Conservation (phyloP, 192 early-diverging fungal genomes). For the Allomyces javanicus region DNA sequence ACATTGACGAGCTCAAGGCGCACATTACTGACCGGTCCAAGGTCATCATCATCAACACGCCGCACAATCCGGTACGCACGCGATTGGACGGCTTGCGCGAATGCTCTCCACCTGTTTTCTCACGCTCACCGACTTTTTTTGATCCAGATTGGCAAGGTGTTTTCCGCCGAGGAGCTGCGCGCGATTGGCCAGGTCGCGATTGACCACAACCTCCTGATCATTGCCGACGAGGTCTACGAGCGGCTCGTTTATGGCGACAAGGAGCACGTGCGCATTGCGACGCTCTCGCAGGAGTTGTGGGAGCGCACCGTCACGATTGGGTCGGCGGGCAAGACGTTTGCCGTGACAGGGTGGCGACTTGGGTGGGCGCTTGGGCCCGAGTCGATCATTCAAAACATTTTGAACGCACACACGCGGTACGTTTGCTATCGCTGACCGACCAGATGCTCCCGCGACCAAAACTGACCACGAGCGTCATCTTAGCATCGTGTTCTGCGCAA, state of each 20-base stretch:
- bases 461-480: too few relatives aligned
- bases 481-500: neutral
- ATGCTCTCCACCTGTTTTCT: neutral
- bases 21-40: constrained; percentile 59
- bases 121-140: too few relatives aligned
- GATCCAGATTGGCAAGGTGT: constrained; percentile 49
- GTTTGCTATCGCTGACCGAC: too few relatives aligned
- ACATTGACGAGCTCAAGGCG: constrained; percentile 53
- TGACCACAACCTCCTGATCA: constrained; percentile 65
- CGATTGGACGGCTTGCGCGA: neutral
- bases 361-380: constrained; percentile 75
- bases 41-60: constrained; percentile 84
- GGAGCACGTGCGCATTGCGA: constrained; percentile 52
- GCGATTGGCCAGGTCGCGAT: constrained; percentile 55
- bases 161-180: constrained; percentile 46
- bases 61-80: constrained; percentile 62
- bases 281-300: constrained; percentile 60
- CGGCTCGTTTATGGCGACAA: constrained; percentile 60
- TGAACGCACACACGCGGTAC: constrained; percentile 54
- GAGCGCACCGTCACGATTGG: constrained; percentile 85
- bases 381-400: constrained; percentile 44
- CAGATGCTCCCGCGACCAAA: too few relatives aligned
- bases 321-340: constrained; percentile 83
- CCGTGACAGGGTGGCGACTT: constrained; percentile 89
- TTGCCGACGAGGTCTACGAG: constrained; percentile 92